Conservation (phyloP, 2,329 filamentous ascomycete species). For the Colletotrichum salicis region DNA sequence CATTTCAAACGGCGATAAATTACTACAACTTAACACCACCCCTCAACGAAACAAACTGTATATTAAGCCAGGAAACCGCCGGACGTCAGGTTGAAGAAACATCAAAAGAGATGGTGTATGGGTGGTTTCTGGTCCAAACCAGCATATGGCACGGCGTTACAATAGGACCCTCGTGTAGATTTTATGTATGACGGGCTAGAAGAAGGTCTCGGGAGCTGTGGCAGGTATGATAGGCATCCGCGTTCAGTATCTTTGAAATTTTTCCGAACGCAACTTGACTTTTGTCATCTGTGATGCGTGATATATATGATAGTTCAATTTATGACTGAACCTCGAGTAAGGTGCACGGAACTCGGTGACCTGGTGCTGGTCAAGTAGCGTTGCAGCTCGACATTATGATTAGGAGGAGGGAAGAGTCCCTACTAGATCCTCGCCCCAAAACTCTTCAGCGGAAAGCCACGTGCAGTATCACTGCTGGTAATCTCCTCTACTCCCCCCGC, state of each 20-base stretch:
- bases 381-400: no score
- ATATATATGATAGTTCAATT: no score
- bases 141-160: slow-evolving; percentile 52
- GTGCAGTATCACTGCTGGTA: background rate
- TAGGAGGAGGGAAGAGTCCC: no score
- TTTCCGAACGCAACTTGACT: slow-evolving; percentile 19
- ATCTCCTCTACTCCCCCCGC: background rate
- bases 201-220: slow-evolving; percentile 27
- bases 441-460: background rate
- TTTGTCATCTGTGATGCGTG: background rate
- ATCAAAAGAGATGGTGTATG: slow-evolving; percentile 30
- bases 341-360: background rate
- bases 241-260: slow-evolving; percentile 29
- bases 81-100: slow-evolving; percentile 26
- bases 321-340: no score
- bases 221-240: slow-evolving; percentile 32
- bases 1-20: slow-evolving; percentile 8
- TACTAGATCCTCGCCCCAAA: no score
- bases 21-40: slow-evolving; percentile 21
- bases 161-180: slow-evolving; percentile 46
- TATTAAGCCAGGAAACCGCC: slow-evolving; percentile 30
- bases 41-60: slow-evolving; percentile 31
- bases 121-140: slow-evolving; percentile 34
- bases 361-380: background rate
- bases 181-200: slow-evolving; percentile 40